Conservation (phyloP, 202 grass and related monocot species). For the Hordeum pubiflorum region DNA sequence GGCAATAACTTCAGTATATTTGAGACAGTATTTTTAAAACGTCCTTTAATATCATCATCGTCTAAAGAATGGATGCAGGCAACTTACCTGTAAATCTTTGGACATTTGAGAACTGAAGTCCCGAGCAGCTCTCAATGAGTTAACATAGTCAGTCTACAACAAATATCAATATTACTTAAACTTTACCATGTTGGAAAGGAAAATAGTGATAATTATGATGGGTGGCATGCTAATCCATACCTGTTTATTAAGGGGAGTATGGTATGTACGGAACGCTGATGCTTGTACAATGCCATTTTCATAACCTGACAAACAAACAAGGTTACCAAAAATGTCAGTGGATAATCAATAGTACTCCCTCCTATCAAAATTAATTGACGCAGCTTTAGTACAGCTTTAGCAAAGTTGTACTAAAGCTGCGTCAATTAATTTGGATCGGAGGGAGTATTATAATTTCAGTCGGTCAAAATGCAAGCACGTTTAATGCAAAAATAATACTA, state of each 20-base stretch:
- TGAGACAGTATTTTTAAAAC: conserved; percentile 1
- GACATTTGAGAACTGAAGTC: conserved; percentile 92
- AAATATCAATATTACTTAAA: conserved; percentile 13
- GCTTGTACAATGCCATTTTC: conserved; percentile 71
- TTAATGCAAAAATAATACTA: not conserved
- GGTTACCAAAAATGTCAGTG: conserved; percentile 7
- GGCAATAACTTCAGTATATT: not conserved
- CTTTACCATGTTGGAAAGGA: conserved; percentile 6
- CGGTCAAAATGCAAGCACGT: not conserved
- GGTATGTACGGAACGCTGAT: conserved; percentile 87
- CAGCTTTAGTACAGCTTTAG: no score
- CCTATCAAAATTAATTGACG: no score
- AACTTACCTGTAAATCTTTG: conserved; percentile 71
- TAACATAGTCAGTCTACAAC: conserved; percentile 85
- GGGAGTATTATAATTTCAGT: not conserved
- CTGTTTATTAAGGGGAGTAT: conserved; percentile 97
- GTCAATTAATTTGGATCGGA: no score
- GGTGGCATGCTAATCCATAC: conserved; percentile 37
- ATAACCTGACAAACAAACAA: conserved; percentile 53
- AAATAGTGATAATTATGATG: conserved; percentile 2
- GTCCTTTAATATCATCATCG: not conserved
- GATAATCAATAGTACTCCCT: not conserved
- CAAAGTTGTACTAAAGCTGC: no score
- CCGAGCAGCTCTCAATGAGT: conserved; percentile 81
- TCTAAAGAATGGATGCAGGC: conserved; percentile 2